Conservation (phyloP, 2,329 filamentous ascomycete genomes). For the Alternaria sp. region DNA sequence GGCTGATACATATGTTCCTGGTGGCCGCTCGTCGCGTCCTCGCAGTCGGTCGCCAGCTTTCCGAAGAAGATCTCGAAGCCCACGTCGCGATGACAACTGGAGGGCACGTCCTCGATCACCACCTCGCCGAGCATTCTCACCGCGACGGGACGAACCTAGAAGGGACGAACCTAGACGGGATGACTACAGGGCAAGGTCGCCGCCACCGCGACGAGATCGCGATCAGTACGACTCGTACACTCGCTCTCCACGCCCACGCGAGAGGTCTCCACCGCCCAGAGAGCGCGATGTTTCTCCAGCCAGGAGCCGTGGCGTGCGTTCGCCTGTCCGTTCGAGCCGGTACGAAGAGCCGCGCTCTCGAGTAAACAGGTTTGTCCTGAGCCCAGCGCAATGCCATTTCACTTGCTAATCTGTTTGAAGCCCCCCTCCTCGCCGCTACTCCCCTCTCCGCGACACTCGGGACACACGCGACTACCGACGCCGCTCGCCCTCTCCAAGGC, state of each 20-base stretch:
- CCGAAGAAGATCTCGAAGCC: slow-evolving; percentile 53
- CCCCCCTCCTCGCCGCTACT: slow-evolving; percentile 52
- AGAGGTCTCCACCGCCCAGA: slow-evolving; percentile 56
- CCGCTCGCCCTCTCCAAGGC: slow-evolving; percentile 63
- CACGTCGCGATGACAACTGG: slow-evolving; percentile 54
- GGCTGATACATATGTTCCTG: slow-evolving; percentile 54
- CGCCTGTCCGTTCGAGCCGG: slow-evolving; percentile 51
- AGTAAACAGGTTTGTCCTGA: slow-evolving; percentile 41
- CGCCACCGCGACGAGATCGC: slow-evolving; percentile 53
- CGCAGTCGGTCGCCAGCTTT: slow-evolving; percentile 52
- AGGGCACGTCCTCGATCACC: slow-evolving; percentile 60
- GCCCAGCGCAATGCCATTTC: not conserved
- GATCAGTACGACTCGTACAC: slow-evolving; percentile 51
- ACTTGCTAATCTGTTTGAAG: slow-evolving; percentile 28
- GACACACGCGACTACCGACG: slow-evolving; percentile 60
- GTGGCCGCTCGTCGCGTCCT: slow-evolving; percentile 46
- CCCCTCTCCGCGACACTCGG: slow-evolving; percentile 53
- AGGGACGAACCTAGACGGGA: slow-evolving; percentile 39
- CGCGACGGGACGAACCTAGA: slow-evolving; percentile 47
- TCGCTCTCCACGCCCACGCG: slow-evolving; percentile 54
- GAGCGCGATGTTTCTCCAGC: slow-evolving; percentile 58
- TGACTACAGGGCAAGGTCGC: slow-evolving; percentile 52
- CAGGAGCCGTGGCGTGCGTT: slow-evolving; percentile 56
- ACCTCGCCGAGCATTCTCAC: slow-evolving; percentile 53
- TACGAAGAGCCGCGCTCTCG: slow-evolving; percentile 59